Percentiles rank a stretch among this genome's conserved stretches.
Evolutionary conservation across 2,329 filamentous ascomycete genomes (phyloP).

Genomic region (Magnaporthiopsis incrustans): DNA sequence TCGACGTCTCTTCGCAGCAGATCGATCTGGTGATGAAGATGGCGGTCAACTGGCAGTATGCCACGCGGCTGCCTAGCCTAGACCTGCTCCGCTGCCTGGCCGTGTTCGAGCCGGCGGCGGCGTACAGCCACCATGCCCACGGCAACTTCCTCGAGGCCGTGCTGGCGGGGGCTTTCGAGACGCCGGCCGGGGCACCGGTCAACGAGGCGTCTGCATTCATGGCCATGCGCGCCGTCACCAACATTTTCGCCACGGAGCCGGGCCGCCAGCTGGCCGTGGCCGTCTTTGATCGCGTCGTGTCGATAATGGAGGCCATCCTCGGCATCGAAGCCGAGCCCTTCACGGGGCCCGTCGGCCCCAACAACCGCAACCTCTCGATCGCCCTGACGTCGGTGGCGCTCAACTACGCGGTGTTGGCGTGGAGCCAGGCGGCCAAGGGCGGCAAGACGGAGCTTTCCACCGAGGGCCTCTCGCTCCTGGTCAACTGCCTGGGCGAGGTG

Average conservation of each 20-base stretch:
- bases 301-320: conserved; percentile 55
- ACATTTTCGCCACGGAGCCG: conserved; percentile 69
- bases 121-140: conserved; percentile 29
- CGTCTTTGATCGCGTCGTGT: conserved; percentile 47
- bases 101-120: conserved; percentile 58
- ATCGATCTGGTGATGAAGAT: conserved; percentile 63
- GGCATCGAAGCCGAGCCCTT: conserved; percentile 32
- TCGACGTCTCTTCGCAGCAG: conserved; percentile 34
- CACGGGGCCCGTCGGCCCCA: conserved; percentile 38
- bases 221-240: conserved; percentile 70
- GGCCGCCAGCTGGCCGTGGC: conserved; percentile 61
- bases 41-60: conserved; percentile 70
- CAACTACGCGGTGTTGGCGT: conserved; percentile 73
- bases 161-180: conserved; percentile 1
- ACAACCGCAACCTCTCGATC: conserved; percentile 73
- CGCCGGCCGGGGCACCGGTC: conserved; percentile 15
- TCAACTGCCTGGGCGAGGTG: conserved; percentile 51
- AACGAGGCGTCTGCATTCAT: conserved; percentile 58
- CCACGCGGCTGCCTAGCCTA: conserved; percentile 72
- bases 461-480: conserved; percentile 34
- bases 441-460: conserved; percentile 31
- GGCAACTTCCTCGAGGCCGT: background rate
- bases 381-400: conserved; percentile 76
- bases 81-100: conserved; percentile 83
- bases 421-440: conserved; percentile 32